These are phyloP conservation scores for Diaporthe aspalathi DNA, from an alignment of 2,329 filamentous ascomycete species.

Conservation along the genomic window DNA sequence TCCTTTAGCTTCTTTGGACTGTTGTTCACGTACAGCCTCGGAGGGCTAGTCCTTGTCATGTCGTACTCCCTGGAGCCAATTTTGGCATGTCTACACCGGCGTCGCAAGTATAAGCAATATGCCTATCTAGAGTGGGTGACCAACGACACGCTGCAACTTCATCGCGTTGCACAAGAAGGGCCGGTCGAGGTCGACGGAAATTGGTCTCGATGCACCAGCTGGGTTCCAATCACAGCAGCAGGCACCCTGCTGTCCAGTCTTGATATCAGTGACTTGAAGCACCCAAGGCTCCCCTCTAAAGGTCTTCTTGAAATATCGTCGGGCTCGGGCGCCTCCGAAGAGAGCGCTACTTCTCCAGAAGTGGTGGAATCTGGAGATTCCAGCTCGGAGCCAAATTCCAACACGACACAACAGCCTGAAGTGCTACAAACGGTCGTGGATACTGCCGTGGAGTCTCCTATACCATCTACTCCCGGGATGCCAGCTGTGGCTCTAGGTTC, in stretches of 20 bases:
- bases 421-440: neutral
- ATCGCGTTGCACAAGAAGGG: slow-evolving; percentile 45
- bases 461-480: too few species aligned
- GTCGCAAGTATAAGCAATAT: slow-evolving; percentile 38
- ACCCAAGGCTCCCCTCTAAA: neutral
- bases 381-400: too few species aligned
- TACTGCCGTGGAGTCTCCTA: neutral
- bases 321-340: neutral
- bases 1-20: slow-evolving; percentile 48
- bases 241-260: neutral
- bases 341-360: neutral
- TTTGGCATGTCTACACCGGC: slow-evolving; percentile 34
- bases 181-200: neutral
- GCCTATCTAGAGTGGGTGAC: slow-evolving; percentile 43
- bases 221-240: neutral
- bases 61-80: slow-evolving; percentile 41
- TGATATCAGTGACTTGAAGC: slow-evolving; percentile 6
- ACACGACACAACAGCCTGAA: neutral
- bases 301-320: too few species aligned
- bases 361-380: neutral
- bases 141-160: slow-evolving; percentile 44
- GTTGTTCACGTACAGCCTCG: slow-evolving; percentile 41
- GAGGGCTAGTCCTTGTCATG: slow-evolving; percentile 38
- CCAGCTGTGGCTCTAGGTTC: too few species aligned
- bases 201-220: neutral